Percentiles rank a stretch among this genome's conserved stretches.
Evolutionary conservation across 768 basidiomycete species (phyloP).

Genomic region (Boletus subcaerulescens): DNA sequence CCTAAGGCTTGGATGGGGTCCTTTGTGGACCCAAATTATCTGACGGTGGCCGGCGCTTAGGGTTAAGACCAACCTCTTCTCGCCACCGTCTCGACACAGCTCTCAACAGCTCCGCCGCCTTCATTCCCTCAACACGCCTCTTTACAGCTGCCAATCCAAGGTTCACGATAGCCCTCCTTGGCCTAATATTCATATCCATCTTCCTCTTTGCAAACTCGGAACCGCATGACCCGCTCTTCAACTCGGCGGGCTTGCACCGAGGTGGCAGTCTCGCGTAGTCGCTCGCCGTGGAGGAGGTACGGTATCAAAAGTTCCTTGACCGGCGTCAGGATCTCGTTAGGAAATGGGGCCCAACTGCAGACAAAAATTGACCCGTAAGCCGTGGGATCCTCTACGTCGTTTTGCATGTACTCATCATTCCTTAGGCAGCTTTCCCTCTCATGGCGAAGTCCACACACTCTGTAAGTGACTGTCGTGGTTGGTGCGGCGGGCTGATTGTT

Average conservation of each 20-base stretch:
- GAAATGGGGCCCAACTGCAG: conserved; percentile 53
- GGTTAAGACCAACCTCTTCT: neutral
- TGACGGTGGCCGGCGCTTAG: too few species aligned
- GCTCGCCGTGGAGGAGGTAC: conserved; percentile 20
- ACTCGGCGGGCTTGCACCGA: conserved; percentile 4
- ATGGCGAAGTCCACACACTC: conserved; percentile 29
- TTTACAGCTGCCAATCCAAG: conserved; percentile 30
- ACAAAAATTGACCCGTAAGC: conserved; percentile 38
- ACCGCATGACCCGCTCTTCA: conserved; percentile 1
- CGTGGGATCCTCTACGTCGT: neutral
- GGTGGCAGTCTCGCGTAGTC: conserved; percentile 5
- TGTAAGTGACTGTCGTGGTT: conserved; percentile 15
- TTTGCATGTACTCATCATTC: neutral
- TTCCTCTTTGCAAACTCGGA: conserved; percentile 27
- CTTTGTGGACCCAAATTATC: too few species aligned
- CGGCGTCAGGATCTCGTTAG: conserved; percentile 46
- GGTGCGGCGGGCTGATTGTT: conserved; percentile 9
- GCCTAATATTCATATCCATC: conserved; percentile 25
- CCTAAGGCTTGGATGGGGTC: too few species aligned
- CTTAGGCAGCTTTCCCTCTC: conserved; percentile 25
- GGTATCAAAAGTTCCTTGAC: conserved; percentile 37
- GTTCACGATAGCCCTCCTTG: conserved; percentile 28
- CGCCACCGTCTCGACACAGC: neutral
- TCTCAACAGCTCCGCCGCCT: conserved; percentile 8
- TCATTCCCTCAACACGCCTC: conserved; percentile 23